phyloP scores from a whole-genome alignment of 495 filamentous ascomycete genomes.

The Emericellopsis terricola region DNA sequence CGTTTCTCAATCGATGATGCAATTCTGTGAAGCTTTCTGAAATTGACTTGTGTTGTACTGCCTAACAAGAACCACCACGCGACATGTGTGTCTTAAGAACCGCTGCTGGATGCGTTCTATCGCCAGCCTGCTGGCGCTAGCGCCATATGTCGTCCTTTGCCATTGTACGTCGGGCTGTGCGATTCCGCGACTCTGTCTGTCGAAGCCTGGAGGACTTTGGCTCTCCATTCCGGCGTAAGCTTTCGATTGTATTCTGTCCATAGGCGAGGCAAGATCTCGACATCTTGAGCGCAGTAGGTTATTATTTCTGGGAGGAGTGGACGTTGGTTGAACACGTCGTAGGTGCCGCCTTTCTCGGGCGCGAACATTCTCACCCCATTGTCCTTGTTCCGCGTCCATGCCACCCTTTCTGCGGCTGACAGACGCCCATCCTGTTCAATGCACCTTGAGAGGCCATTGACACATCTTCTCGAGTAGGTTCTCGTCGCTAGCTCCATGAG shows the following conservation, averaged over 20 bases:
- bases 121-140: no score
- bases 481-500: conserved; percentile 34
- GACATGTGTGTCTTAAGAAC: no score
- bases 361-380: conserved; percentile 18
- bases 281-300: conserved; percentile 30
- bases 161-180: background rate
- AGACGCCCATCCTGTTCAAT: conserved; percentile 11
- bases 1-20: no score
- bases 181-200: background rate
- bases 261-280: conserved; percentile 20
- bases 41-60: no score
- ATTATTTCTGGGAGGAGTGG: conserved; percentile 24
- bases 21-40: no score
- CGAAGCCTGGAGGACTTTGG: background rate
- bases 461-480: conserved; percentile 6
- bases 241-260: conserved; percentile 8
- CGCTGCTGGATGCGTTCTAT: no score
- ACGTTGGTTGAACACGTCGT: conserved; percentile 31
- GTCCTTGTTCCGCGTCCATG: conserved; percentile 23
- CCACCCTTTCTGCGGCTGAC: background rate
- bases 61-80: no score
- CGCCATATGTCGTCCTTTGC: background rate
- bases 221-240: background rate
- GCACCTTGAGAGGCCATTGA: conserved; percentile 25
- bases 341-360: conserved; percentile 23